Evolutionary conservation across 1,284 basidiomycete species (phyloP).

Genomic region (Pseudozyma tsukubaensis): DNA sequence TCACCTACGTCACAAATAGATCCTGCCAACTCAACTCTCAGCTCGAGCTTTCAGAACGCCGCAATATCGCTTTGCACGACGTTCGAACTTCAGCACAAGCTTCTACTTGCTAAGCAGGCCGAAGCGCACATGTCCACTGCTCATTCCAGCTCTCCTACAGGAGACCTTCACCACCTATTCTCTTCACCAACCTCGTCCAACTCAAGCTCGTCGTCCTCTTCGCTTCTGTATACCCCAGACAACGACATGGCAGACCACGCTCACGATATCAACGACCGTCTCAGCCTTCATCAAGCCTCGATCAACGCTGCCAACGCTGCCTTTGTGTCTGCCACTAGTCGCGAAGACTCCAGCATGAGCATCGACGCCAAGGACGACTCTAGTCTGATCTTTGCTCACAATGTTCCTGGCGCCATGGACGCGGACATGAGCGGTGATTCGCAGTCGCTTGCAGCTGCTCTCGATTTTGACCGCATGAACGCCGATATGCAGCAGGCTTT

Average conservation of each 20-base stretch:
- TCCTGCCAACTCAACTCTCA: neutral
- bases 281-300: conserved; percentile 32
- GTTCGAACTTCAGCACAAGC: neutral
- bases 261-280: conserved; percentile 24
- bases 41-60: conserved; percentile 1
- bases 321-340: conserved; percentile 43
- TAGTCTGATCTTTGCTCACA: conserved; percentile 32
- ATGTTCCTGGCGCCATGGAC: conserved; percentile 15
- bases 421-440: conserved; percentile 35
- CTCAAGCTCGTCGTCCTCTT: conserved; percentile 45
- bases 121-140: conserved; percentile 42
- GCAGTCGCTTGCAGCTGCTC: conserved; percentile 36
- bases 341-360: conserved; percentile 14
- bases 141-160: conserved; percentile 38
- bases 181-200: conserved; percentile 55
- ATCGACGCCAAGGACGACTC: conserved; percentile 14
- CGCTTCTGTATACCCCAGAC: conserved; percentile 52
- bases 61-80: conserved; percentile 5
- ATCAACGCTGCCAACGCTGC: conserved; percentile 51
- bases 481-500: conserved; percentile 31
- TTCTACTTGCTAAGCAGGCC: neutral
- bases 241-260: conserved; percentile 20
- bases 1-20: conserved; percentile 4
- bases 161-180: conserved; percentile 38
- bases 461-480: conserved; percentile 47